These are phyloP conservation scores for Zygotorulaspora chibaensis DNA, from an alignment of 805 yeast species.

Conservation along the genomic window DNA sequence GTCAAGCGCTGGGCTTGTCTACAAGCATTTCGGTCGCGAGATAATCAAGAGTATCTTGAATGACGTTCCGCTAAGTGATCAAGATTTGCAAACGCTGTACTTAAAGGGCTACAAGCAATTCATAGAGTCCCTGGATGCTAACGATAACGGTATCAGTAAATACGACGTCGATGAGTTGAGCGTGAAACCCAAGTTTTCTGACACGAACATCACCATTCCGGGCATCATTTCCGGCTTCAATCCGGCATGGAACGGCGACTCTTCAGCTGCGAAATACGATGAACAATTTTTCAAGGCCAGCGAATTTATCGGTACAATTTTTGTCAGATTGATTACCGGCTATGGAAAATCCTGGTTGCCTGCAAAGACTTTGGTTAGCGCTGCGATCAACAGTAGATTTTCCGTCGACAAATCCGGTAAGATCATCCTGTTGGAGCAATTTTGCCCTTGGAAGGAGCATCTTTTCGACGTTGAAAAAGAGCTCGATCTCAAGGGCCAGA, in stretches of 20 bases:
- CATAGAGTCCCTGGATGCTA: conserved; percentile 89
- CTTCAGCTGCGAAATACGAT: conserved; percentile 64
- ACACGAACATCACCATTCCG: conserved; percentile 71
- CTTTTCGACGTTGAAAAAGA: conserved; percentile 67
- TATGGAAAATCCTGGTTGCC: conserved; percentile 89
- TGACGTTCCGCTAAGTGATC: conserved; percentile 12
- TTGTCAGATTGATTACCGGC: conserved; percentile 58
- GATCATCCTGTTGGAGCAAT: conserved; percentile 66
- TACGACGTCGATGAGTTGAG: conserved; percentile 42
- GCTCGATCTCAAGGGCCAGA: conserved; percentile 48
- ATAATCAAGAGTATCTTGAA: conserved; percentile 50
- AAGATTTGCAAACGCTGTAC: conserved; percentile 60
- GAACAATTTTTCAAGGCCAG: conserved; percentile 65
- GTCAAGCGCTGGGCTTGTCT: conserved; percentile 90
- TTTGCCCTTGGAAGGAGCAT: conserved; percentile 96
- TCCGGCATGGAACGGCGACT: conserved; percentile 77
- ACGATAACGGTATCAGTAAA: conserved; percentile 86
- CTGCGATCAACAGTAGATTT: conserved; percentile 59
- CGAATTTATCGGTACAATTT: conserved; percentile 77
- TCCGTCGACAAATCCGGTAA: conserved; percentile 65
- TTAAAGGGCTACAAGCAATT: conserved; percentile 79
- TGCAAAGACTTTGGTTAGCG: conserved; percentile 70
- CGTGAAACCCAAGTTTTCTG: conserved; percentile 60
- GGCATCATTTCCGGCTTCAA: conserved; percentile 73
- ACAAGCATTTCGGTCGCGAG: conserved; percentile 77